A percentile compares a stretch with the other conserved stretches of the same genome.
These are phyloP conservation scores for Rhodocollybia butyracea DNA, from an alignment of 768 basidiomycete genomes.

Conservation along the genomic window DNA sequence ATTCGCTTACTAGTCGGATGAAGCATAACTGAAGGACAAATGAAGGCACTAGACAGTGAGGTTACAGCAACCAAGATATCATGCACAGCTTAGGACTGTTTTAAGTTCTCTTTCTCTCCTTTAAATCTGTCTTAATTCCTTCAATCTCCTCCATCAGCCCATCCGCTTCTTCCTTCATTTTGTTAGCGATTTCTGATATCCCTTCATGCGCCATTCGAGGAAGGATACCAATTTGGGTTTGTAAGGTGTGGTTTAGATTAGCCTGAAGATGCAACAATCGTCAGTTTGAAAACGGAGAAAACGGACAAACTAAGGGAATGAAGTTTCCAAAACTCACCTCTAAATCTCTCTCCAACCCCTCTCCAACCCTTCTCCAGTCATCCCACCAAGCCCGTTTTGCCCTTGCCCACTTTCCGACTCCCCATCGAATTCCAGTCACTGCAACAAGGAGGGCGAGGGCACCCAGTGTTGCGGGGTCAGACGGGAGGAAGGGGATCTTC, in stretches of 20 bases:
- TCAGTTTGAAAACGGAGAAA: not conserved
- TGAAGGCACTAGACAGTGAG: too few relatives aligned
- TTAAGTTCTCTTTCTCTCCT: not conserved
- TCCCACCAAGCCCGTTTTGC: constrained; percentile 66
- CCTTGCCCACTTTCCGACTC: constrained; percentile 64
- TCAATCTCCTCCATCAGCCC: not conserved
- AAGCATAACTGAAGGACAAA: too few relatives aligned
- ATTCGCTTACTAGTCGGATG: too few relatives aligned
- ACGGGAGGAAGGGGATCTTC: too few relatives aligned
- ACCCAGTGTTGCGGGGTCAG: constrained; percentile 56
- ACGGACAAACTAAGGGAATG: not conserved
- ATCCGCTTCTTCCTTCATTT: not conserved
- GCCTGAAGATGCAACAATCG: not conserved
- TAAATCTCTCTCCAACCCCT: constrained; percentile 64
- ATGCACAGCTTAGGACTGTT: too few relatives aligned
- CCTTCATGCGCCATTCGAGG: constrained; percentile 4
- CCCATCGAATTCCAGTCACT: constrained; percentile 54
- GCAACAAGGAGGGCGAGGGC: constrained; percentile 56
- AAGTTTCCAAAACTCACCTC: constrained; percentile 40
- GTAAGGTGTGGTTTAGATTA: not conserved
- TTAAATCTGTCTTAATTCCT: not conserved
- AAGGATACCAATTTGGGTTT: not conserved
- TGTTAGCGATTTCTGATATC: not conserved
- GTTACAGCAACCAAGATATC: too few relatives aligned
- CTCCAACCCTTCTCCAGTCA: constrained; percentile 59